A percentile compares a stretch with the other conserved stretches of the same genome.
phyloP scores from a whole-genome alignment of 371 early-diverging fungal genomes.

The Apophysomyces trapeziformis region DNA sequence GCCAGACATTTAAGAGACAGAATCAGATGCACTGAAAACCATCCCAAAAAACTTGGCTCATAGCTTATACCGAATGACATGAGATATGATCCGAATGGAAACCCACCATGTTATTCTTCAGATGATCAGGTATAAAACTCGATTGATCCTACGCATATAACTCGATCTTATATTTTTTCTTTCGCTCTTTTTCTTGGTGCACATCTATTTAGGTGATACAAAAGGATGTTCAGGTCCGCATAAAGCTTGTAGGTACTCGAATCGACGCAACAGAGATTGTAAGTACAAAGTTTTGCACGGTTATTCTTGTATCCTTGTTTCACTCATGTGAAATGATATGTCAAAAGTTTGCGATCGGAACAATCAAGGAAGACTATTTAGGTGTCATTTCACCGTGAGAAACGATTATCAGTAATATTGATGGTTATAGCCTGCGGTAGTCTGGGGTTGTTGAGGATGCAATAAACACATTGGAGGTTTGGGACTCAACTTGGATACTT shows the following conservation, averaged over 20 bases:
- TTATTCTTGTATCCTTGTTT: constrained; percentile 8
- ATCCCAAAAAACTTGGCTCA: constrained; percentile 1
- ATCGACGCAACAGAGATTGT: constrained; percentile 95
- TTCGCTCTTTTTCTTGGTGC: background rate
- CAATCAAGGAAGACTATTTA: constrained; percentile 95
- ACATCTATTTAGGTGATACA: constrained; percentile 70
- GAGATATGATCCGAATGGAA: constrained; percentile 87
- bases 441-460: background rate
- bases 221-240: constrained; percentile 85
- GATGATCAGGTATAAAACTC: constrained; percentile 72
- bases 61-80: constrained; percentile 90
- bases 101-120: constrained; percentile 85
- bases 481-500: too few relatives aligned
- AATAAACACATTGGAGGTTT: background rate
- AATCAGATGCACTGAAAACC: background rate
- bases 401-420: background rate
- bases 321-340: background rate
- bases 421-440: constrained; percentile 3
- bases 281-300: constrained; percentile 38
- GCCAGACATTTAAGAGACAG: constrained; percentile 3
- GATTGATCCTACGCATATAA: too few relatives aligned
- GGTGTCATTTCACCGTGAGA: constrained; percentile 65
- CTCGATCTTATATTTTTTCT: background rate
- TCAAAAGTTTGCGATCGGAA: constrained; percentile 86
- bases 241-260: constrained; percentile 95